These are phyloP conservation scores for Tricholoma saponaceum DNA, from an alignment of 768 basidiomycete genomes.

Conservation along the genomic window DNA sequence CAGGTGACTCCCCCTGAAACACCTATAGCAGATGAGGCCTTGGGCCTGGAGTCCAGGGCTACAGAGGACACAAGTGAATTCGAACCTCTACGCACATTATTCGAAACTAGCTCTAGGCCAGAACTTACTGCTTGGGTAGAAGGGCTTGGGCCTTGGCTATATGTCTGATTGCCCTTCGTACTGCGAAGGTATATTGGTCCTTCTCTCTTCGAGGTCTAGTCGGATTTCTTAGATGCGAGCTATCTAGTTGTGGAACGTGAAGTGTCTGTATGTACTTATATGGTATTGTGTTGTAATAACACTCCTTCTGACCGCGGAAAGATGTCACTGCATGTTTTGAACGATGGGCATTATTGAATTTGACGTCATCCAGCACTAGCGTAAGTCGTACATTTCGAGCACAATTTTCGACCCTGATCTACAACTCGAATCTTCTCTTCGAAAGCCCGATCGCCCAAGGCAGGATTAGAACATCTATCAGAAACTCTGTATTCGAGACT, in stretches of 20 bases:
- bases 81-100: conserved; percentile 35
- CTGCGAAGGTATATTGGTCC: neutral
- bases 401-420: conserved; percentile 18
- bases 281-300: neutral
- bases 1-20: conserved; percentile 51
- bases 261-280: neutral
- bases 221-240: neutral
- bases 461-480: conserved; percentile 14
- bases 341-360: too few relatives aligned
- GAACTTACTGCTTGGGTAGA: conserved; percentile 52
- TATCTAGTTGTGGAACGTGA: neutral
- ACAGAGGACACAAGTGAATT: conserved; percentile 17
- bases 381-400: neutral
- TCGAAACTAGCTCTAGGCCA: conserved; percentile 36
- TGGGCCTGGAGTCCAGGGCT: conserved; percentile 19
- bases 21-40: conserved; percentile 29
- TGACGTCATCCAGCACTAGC: too few relatives aligned
- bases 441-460: conserved; percentile 9
- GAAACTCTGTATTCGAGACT: conserved; percentile 5
- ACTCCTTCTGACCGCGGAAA: neutral
- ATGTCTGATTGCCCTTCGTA: conserved; percentile 35
- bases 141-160: conserved; percentile 56
- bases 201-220: neutral
- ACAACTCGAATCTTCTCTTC: conserved; percentile 15
- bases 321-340: neutral